These are phyloP conservation scores for Beta vulgaris DNA, from an alignment of 148 eudicot genomes.

Conservation along the genomic window DNA sequence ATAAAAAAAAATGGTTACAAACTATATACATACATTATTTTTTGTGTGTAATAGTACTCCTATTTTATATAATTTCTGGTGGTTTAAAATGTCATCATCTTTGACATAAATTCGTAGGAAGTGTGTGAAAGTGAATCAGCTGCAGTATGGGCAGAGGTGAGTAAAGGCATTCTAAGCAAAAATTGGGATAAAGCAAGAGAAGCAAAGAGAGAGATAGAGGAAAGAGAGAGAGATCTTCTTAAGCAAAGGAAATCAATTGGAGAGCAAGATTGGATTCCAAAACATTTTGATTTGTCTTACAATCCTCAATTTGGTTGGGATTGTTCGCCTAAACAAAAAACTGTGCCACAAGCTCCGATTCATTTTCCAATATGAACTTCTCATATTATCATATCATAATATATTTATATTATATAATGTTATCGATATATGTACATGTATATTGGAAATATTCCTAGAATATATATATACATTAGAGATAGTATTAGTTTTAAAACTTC, in stretches of 20 bases:
- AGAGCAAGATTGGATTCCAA: slow-evolving; percentile 56
- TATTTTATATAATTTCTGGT: no score
- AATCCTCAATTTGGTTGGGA: slow-evolving; percentile 56
- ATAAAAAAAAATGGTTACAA: no score
- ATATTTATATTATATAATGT: no score
- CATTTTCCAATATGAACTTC: slow-evolving; percentile 40
- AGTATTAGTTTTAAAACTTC: no score
- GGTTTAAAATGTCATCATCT: no score
- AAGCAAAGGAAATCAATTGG: slow-evolving; percentile 39
- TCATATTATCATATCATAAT: not conserved
- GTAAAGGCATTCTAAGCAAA: slow-evolving; percentile 49
- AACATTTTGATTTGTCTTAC: slow-evolving; percentile 54
- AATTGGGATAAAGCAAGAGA: slow-evolving; percentile 77
- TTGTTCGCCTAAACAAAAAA: slow-evolving; percentile 46
- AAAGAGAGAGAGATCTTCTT: slow-evolving; percentile 49
- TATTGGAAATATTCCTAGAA: no score
- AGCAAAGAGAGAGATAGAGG: slow-evolving; percentile 56
- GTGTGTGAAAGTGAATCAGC: slow-evolving; percentile 59
- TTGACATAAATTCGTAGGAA: slow-evolving; percentile 32
- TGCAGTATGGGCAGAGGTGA: slow-evolving; percentile 71
- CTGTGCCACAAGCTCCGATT: slow-evolving; percentile 71
- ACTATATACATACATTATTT: no score
- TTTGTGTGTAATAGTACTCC: no score
- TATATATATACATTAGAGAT: no score
- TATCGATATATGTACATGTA: no score